Conservation (phyloP, 768 basidiomycete genomes). For the Rhizopogon vesiculosus region DNA sequence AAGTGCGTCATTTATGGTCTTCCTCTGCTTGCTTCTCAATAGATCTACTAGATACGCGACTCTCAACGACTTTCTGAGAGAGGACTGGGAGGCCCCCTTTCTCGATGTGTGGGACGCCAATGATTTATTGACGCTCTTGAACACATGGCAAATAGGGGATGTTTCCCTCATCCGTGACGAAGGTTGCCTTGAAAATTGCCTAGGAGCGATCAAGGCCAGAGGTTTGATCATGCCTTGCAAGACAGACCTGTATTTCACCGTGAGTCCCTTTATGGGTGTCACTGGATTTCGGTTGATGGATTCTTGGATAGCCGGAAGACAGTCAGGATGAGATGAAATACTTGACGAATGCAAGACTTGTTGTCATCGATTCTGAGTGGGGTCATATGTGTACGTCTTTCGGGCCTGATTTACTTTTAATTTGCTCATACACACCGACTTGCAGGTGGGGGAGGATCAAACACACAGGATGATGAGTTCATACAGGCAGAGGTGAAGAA, state of each 20-base stretch:
- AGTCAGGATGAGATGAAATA: conserved; percentile 40
- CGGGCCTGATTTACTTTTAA: background rate
- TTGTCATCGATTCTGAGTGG: conserved; percentile 51
- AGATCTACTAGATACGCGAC: conserved; percentile 34
- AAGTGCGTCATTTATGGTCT: conserved; percentile 21
- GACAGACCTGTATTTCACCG: conserved; percentile 56
- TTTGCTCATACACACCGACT: background rate
- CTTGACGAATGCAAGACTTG: conserved; percentile 38
- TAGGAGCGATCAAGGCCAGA: conserved; percentile 42
- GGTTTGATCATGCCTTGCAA: conserved; percentile 57
- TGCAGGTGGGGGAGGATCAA: conserved; percentile 41
- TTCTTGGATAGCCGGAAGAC: conserved; percentile 47
- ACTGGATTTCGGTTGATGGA: background rate
- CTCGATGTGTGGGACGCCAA: conserved; percentile 49
- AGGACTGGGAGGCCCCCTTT: conserved; percentile 46
- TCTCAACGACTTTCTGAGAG: conserved; percentile 45
- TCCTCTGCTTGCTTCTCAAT: background rate
- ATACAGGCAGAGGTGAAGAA: conserved; percentile 37
- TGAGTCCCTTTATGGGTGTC: conserved; percentile 12
- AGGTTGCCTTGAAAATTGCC: conserved; percentile 35
- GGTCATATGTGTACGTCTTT: conserved; percentile 46
- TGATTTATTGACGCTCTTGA: conserved; percentile 42
- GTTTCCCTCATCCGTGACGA: conserved; percentile 39
- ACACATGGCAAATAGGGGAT: conserved; percentile 48
- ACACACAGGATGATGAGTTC: conserved; percentile 36